Percentiles rank a stretch among this genome's conserved stretches.
phyloP scores from a whole-genome alignment of 768 basidiomycete genomes.

The Boletus pseudo-olivaceus region DNA sequence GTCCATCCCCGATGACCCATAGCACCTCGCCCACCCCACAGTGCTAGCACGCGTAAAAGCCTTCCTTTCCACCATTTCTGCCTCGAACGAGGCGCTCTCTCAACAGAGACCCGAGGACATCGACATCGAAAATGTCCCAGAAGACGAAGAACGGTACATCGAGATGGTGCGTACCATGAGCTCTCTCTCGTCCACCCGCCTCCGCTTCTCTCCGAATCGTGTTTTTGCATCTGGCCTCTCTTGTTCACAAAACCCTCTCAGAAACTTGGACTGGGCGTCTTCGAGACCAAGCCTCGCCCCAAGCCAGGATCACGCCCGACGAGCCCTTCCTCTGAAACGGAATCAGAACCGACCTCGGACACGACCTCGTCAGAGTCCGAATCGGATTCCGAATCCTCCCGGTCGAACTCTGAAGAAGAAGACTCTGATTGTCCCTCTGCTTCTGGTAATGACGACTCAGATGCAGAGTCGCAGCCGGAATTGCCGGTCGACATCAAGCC shows the following conservation, averaged over 20 bases:
- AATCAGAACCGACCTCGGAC: conserved; percentile 3
- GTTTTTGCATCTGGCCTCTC: neutral
- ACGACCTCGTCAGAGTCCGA: conserved; percentile 9
- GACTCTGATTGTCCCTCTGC: conserved; percentile 8
- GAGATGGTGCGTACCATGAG: conserved; percentile 50
- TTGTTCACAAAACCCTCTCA: conserved; percentile 21
- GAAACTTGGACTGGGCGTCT: conserved; percentile 66
- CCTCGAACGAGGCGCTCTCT: conserved; percentile 55
- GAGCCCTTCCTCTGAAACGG: conserved; percentile 13
- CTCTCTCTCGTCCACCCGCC: neutral
- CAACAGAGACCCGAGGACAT: conserved; percentile 52
- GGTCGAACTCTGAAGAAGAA: conserved; percentile 9
- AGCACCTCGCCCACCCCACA: conserved; percentile 23
- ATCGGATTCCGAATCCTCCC: conserved; percentile 12
- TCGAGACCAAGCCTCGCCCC: conserved; percentile 38
- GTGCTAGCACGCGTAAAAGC: conserved; percentile 64
- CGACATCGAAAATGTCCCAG: conserved; percentile 65
- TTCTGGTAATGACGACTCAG: conserved; percentile 10
- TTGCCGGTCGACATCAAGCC: conserved; percentile 34
- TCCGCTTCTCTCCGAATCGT: neutral
- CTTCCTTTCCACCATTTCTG: conserved; percentile 65
- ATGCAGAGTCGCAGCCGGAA: conserved; percentile 12
- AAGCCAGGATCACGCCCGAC: conserved; percentile 6
- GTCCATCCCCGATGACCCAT: conserved; percentile 1
- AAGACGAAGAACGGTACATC: conserved; percentile 50